phyloP scores from a whole-genome alignment of 805 yeast genomes.

The Sugiyamaella qingdaonensis region DNA sequence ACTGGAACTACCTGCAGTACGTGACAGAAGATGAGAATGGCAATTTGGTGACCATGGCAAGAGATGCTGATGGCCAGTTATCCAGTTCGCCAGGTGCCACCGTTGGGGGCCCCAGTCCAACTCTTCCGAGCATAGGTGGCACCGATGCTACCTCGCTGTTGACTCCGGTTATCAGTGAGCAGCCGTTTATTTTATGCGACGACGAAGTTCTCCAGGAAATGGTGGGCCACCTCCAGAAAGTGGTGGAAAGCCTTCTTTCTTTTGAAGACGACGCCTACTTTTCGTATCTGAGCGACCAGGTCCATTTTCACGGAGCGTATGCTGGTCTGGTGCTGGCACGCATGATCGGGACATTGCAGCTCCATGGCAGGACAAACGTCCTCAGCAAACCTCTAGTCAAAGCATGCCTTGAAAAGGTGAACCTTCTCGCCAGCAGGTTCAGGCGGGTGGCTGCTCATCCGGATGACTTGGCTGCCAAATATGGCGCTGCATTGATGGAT shows the following conservation, averaged over 20 bases:
- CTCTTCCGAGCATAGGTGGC: background rate
- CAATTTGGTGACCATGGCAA: background rate
- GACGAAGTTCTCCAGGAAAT: slow-evolving; percentile 33
- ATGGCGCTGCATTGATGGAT: background rate
- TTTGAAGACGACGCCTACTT: slow-evolving; percentile 53
- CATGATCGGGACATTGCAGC: slow-evolving; percentile 9
- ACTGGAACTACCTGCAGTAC: slow-evolving; percentile 29
- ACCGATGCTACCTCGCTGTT: background rate
- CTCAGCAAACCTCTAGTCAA: slow-evolving; percentile 4
- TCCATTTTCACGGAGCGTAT: slow-evolving; percentile 43
- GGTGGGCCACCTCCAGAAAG: slow-evolving; percentile 40
- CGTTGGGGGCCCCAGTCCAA: background rate
- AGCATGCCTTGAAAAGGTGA: slow-evolving; percentile 3
- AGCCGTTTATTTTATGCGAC: slow-evolving; percentile 15
- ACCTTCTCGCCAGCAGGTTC: slow-evolving; percentile 11
- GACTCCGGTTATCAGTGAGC: slow-evolving; percentile 4
- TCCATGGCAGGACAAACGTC: slow-evolving; percentile 5
- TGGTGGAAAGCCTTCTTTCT: slow-evolving; percentile 40
- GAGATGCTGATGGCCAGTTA: background rate
- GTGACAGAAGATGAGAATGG: background rate
- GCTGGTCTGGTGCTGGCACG: slow-evolving; percentile 22
- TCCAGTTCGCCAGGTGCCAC: background rate
- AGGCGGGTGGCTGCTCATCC: slow-evolving; percentile 10
- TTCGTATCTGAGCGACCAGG: slow-evolving; percentile 67
- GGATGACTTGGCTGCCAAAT: slow-evolving; percentile 18